Conservation (phyloP, 2,329 filamentous ascomycete genomes). For the Pseudogymnoascus sp. region DNA sequence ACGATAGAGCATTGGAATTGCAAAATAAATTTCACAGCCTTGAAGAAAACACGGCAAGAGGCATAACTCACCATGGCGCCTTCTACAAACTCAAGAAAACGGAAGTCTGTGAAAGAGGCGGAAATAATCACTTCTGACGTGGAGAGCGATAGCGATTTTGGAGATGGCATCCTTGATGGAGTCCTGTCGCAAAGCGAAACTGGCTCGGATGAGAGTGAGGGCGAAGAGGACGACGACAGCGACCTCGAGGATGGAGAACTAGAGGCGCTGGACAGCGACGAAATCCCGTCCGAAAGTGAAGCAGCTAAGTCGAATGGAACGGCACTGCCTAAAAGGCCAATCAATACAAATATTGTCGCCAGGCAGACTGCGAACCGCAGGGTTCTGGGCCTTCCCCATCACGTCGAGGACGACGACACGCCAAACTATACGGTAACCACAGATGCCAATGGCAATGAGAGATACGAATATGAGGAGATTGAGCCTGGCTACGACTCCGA, state of each 20-base stretch:
- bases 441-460: conserved; percentile 83
- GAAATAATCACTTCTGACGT: conserved; percentile 41
- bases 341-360: conserved; percentile 27
- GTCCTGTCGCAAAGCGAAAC: conserved; percentile 53
- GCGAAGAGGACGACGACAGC: conserved; percentile 39
- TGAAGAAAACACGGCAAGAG: conserved; percentile 7
- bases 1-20: conserved; percentile 9
- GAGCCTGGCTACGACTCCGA: conserved; percentile 95
- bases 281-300: conserved; percentile 39
- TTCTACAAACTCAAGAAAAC: conserved; percentile 39
- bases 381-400: background rate
- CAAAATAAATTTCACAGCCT: conserved; percentile 13
- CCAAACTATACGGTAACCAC: conserved; percentile 53
- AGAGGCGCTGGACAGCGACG: conserved; percentile 42
- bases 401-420: conserved; percentile 33
- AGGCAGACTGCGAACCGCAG: conserved; percentile 12
- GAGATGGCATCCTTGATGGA: conserved; percentile 47
- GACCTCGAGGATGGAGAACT: conserved; percentile 35
- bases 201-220: conserved; percentile 46
- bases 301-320: conserved; percentile 26
- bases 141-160: conserved; percentile 56
- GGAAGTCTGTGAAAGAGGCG: conserved; percentile 55
- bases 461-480: conserved; percentile 91
- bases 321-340: conserved; percentile 18
- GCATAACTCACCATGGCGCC: conserved; percentile 24